Evolutionary conservation across 2,329 filamentous ascomycete genomes (phyloP), one percentile per base, ranked within the genome.

Genomic region (Exutisphaerella laricina): DNA sequence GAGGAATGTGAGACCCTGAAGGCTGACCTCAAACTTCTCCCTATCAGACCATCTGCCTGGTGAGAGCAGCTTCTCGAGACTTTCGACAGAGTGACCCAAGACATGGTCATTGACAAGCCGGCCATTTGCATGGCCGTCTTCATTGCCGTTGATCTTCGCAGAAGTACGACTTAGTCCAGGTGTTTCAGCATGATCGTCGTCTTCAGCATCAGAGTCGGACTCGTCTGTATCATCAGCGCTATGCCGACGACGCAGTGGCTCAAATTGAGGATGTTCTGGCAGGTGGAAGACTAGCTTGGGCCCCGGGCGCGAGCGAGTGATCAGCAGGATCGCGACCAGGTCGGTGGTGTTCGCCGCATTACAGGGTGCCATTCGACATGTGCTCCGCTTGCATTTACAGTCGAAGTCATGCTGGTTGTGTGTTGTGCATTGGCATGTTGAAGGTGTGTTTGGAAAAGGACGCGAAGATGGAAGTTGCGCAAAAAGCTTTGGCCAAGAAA

Each of bases 201-300:
- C 45, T 26, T 49, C 50, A 20, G 29, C 41, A 4, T 53, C 52
- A 13, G 41, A 33, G 16, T 39, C 37, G 10, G 35, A 34, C 21
- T 47, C 45, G 14, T 49, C 48, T 21, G 43, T 35, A 8, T 53
- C 50, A n/a, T 34, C 31, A 13, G 26, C 26, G 3, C 43, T 34
- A 9, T 41, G 22, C 14, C 23, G 33, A 5, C n/a, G 33, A 12
- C 22, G 32, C 20, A 12, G 29, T 10, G 13, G 32, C 20, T 14
- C 21, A 29, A 25, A 28, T 25, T 30, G 23, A 16, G 50, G 45
- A n/a, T 43, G 29, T 37, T 51, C 39, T n/a, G 52, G 88, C 58
- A 92, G 92, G 65, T 94, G 86, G 65, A 89, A 94, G 57, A 92
- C 84, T 56, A 92, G 84, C 51, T 81, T 79, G 17, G 88, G 85